A percentile compares a stretch with the other conserved stretches of the same genome.
phyloP scores from a whole-genome alignment of 2,329 filamentous ascomycete genomes.

The Ramularia collo-cygni region DNA sequence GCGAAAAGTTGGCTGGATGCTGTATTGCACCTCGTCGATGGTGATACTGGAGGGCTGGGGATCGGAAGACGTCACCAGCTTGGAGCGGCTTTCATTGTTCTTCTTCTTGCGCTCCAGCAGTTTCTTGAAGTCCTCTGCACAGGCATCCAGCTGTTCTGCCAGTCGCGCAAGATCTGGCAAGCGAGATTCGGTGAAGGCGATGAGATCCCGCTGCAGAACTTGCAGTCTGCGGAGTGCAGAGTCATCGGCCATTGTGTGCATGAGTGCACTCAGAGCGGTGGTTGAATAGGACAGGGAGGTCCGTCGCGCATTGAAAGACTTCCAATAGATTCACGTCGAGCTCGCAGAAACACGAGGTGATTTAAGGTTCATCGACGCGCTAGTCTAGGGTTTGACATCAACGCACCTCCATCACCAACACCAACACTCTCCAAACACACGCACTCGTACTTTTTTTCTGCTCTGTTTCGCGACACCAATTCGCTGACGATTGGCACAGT shows the following conservation, averaged over 20 bases:
- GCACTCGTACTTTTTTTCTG: too few species aligned
- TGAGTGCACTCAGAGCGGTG: too few species aligned
- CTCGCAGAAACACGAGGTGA: too few species aligned
- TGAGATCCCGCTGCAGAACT: constrained; percentile 77
- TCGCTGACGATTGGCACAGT: too few species aligned
- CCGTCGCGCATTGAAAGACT: too few species aligned
- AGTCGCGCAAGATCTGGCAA: constrained; percentile 64
- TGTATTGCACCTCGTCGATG: constrained; percentile 65
- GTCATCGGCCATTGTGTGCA: constrained; percentile 59
- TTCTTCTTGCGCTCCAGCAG: constrained; percentile 69
- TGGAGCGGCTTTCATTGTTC: constrained; percentile 66
- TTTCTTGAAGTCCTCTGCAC: constrained; percentile 60
- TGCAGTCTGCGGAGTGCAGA: constrained; percentile 70
- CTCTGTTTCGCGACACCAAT: too few species aligned
- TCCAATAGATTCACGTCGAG: too few species aligned
- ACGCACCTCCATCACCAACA: too few species aligned
- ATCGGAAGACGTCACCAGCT: constrained; percentile 54
- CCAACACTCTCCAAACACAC: too few species aligned
- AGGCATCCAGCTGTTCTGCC: constrained; percentile 57
- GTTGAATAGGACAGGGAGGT: too few species aligned
- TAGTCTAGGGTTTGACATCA: too few species aligned
- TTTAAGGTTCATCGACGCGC: too few species aligned
- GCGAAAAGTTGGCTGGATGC: constrained; percentile 80
- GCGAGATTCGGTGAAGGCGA: constrained; percentile 65
- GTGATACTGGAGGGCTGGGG: constrained; percentile 57